Evolutionary conservation across 345 rosid genomes (phyloP), one percentile per base, ranked within the genome.

Genomic region (Hibiscus syriacus): DNA sequence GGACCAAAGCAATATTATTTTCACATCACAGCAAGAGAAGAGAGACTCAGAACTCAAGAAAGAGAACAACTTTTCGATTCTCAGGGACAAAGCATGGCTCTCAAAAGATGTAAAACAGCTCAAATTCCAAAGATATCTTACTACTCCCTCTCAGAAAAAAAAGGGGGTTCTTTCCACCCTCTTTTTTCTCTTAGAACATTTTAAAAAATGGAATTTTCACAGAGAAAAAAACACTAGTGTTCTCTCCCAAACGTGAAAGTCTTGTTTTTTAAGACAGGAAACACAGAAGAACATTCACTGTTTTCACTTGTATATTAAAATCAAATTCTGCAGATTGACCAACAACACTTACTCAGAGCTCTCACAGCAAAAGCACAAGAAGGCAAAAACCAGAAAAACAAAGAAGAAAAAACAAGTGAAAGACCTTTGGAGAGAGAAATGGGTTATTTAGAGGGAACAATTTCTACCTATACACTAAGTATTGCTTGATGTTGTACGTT

Each of bases 41-140:
- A n/a, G n/a, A 76, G 72, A 64, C 66, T 52, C 67, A 50, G 52
- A 57, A 72, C 46, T 64, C 54, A 48, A 70, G 12, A 71, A 23
- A 62, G 25, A 25, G 17, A 12, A n/a, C n/a, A n/a, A n/a, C n/a
- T 66, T 72, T 67, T 79, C 73, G 75, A 71, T 74, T 73, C 54
- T 48, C 23, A 70, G 70, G 78, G 78, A 73, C 72, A 77, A 36
- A 75, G 90, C 90, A 85, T 85, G 90, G 80, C 55, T 86, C 92
- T 88, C 81, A 82, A 88, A 88, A 90, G 92, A 79, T 77, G 87
- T 57, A 84, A 85, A 80, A 68, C 69, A 78, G 80, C 90, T 75
- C 97, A 78, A 79, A 82, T 71, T 85, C 87, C 95, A 62, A 88
- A 78, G 78, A 65, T 16, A 41, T n/a, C n/a, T n/a, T n/a, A n/a